Base-by-base conservation (phyloP, 23 red algal genomes). In the Gracilariopsis chorda region DNA sequence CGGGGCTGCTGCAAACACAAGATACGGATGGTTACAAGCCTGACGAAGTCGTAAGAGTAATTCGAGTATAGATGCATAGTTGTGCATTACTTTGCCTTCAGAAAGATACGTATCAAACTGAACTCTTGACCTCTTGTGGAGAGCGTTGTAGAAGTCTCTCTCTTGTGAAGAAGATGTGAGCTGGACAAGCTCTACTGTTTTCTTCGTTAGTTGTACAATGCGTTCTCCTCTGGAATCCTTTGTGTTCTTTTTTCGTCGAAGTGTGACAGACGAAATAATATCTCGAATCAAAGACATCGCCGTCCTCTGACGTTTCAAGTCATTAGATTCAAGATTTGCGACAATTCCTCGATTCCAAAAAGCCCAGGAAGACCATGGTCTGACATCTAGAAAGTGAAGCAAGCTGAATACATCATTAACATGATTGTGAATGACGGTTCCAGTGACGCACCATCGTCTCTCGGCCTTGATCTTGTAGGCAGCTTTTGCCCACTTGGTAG, bases 401-500 rank as follows among this genome's bases (percentile, higher is more conserved):
- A 93, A 80, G 37, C 88, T 83, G 24, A 86, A 89, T 3, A 93
- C 84, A 44, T 97, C 95, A 59, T 97, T 87, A 32, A 97, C 80
- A 43, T 90, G 87, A 61, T 97, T 97, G 39, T 97, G 95, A 32
- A 97, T 93, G n/a, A 92, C 88, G 7, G 88, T 97, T 2, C 95
- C 95, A 34, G 95, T 97, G 25, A 97, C 69, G 58, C 90, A 94
- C 95, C 95, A 97, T 33, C 90, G 88, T 48, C 77, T 63, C 25
- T 89, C 81, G 16, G 88, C 82, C 36, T 60, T 70, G 21, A 97
- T 48, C 25, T 77, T 62, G 58, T 70, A 97, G 2, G 55, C 60
- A 6, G 95, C 88, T 23, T 67, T 73, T 48, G 95, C 84, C 81
- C 72, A 76, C 51, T 84, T 75, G 24, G 95, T 84, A 4, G 51